Evolutionary conservation across 208 protist species (phyloP), one percentile per base, ranked within the genome.

Genomic region (Angomonas desouzai): DNA sequence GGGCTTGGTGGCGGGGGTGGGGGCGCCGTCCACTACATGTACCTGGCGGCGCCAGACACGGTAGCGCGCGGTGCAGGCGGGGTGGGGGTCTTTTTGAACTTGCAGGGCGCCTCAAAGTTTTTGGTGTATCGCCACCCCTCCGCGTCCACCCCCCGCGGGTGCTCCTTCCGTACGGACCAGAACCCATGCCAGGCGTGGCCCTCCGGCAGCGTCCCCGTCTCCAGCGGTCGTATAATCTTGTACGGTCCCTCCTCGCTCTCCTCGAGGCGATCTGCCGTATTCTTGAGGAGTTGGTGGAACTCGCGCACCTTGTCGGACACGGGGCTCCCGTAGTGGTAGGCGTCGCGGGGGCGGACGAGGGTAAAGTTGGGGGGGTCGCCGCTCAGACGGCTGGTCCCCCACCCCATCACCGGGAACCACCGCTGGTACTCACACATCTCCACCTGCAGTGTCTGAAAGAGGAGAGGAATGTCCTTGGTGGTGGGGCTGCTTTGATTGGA

Each of bases 391-490:
- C 74, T 88, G 10, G 77, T 81, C 10, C 56, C 68, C 81, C 84
- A 87, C 16, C 84, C 84, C 9, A 79, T 56, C 22, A 91, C 56
- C 0, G 81, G 84, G 59, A 78, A 91, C 76, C 84, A 87, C n/a
- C 80, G 80, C 69, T 87, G 69, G 53, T 72, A 83, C 53, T 87
- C 84, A 23, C 63, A 72, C 16, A 81, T 65, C 36, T 81, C 70
- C 22, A 85, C 67, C 33, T 66, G 75, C 1, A 87, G 62, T 25
- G 68, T 68, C 32, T 69, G 76, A 10, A 74, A 74, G 2, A 74
- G 71, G 43, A 38, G 32, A 0, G 72, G 32, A 1, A 65, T 64
- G 55, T 53, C 47, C 55, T 49, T 16, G 22, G 58, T 48, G 51
- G 73, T 48, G 53, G 69, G 63, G n/a, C 60, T 74, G 40, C 25